Evolutionary conservation across 371 early-diverging fungal species (phyloP).

Genomic region (Mortierella sp.): DNA sequence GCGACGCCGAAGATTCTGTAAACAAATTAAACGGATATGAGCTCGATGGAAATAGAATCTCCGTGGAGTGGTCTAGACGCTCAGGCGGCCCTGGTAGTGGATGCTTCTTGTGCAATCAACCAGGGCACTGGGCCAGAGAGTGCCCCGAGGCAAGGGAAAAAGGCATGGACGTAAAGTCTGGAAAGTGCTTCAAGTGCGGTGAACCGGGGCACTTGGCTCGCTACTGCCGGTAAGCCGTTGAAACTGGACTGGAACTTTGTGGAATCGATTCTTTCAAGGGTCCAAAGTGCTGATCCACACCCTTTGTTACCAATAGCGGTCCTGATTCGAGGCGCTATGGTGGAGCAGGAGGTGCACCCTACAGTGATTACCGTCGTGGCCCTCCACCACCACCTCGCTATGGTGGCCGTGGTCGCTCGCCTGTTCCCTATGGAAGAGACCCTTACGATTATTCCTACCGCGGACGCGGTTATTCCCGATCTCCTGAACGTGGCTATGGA

Average conservation of each 20-base stretch:
- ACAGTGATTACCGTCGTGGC: conserved; percentile 54
- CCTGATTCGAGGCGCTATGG: conserved; percentile 20
- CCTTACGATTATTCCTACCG: conserved; percentile 52
- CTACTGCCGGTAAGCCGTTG: conserved; percentile 45
- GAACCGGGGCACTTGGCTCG: conserved; percentile 62
- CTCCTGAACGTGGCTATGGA: conserved; percentile 56
- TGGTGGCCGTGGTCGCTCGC: conserved; percentile 55
- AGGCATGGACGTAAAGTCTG: conserved; percentile 64
- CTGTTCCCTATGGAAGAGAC: conserved; percentile 45
- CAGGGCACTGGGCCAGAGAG: conserved; percentile 65
- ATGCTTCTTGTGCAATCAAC: conserved; percentile 63
- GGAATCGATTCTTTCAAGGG: no score
- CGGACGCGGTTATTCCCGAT: conserved; percentile 57
- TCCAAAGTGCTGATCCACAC: no score
- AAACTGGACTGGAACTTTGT: no score
- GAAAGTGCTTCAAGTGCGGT: conserved; percentile 65
- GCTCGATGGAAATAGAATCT: conserved; percentile 55
- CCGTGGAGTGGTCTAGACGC: conserved; percentile 61
- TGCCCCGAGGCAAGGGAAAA: conserved; percentile 62
- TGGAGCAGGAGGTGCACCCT: conserved; percentile 18
- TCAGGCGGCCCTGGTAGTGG: conserved; percentile 61
- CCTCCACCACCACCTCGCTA: conserved; percentile 55
- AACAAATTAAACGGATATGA: conserved; percentile 58
- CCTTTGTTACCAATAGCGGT: conserved; percentile 2
- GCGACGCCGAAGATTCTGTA: conserved; percentile 63